These are phyloP conservation scores for Mimosa bimucronata DNA, from an alignment of 306 rosid genomes.

Conservation along the genomic window DNA sequence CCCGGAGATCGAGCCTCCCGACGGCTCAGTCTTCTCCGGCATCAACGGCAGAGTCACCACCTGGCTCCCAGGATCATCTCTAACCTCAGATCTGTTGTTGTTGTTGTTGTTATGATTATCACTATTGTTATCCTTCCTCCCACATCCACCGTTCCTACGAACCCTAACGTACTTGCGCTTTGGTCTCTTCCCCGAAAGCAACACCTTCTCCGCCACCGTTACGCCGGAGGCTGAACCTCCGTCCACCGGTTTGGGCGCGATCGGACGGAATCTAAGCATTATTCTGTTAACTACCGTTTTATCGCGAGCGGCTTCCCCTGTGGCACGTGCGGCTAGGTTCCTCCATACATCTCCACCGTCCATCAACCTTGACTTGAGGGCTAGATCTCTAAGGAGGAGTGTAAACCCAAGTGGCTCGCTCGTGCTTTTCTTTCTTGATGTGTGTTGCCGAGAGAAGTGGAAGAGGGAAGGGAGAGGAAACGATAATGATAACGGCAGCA, in stretches of 20 bases:
- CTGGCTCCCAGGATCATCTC: not conserved
- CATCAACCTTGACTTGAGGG: slow-evolving; percentile 35
- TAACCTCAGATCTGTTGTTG: not conserved
- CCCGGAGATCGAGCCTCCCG: not conserved
- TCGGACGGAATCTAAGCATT: slow-evolving; percentile 76
- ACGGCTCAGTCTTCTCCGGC: slow-evolving; percentile 49
- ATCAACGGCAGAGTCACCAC: slow-evolving; percentile 55
- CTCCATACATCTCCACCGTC: slow-evolving; percentile 52
- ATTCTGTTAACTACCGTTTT: slow-evolving; percentile 44
- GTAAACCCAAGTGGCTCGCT: not conserved
- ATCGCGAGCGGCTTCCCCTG: not conserved
- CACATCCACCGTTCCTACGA: slow-evolving; percentile 41
- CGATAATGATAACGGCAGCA: slow-evolving; percentile 67
- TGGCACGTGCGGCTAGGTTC: slow-evolving; percentile 36
- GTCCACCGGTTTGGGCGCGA: slow-evolving; percentile 68
- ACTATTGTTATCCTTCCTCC: slow-evolving; percentile 25
- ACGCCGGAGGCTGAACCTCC: slow-evolving; percentile 16
- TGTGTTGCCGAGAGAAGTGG: slow-evolving; percentile 12
- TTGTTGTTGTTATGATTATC: not conserved
- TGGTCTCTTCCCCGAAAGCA: slow-evolving; percentile 39
- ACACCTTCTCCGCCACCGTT: not conserved
- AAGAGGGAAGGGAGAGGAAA: slow-evolving; percentile 34
- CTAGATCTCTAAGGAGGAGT: not conserved
- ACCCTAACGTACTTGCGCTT: slow-evolving; percentile 76
- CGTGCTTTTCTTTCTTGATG: no score